These are phyloP conservation scores for Biancaea sappan DNA, from an alignment of 306 rosid species.

Conservation along the genomic window DNA sequence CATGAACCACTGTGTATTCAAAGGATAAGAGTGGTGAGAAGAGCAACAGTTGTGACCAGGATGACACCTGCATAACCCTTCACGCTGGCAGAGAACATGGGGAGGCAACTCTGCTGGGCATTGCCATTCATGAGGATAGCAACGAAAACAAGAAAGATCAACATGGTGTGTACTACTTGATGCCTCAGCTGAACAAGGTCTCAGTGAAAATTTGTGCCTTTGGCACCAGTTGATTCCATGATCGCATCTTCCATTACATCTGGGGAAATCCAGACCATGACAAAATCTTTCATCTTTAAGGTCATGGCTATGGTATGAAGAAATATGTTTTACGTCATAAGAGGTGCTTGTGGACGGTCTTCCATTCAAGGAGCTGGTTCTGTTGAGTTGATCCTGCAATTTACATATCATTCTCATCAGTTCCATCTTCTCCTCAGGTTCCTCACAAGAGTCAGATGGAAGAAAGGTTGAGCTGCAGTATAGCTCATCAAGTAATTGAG, in stretches of 20 bases:
- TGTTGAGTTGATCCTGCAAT: constrained; percentile 73
- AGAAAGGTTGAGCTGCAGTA: constrained; percentile 51
- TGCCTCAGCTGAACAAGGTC: constrained; percentile 60
- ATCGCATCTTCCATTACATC: constrained; percentile 44
- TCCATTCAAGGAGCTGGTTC: constrained; percentile 43
- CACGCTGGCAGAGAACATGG: constrained; percentile 40
- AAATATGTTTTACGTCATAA: constrained; percentile 37
- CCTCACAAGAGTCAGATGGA: constrained; percentile 52
- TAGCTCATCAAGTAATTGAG: constrained; percentile 52
- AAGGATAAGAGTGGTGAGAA: constrained; percentile 46
- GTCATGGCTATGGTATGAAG: constrained; percentile 44
- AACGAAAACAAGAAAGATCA: constrained; percentile 49
- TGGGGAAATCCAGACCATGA: constrained; percentile 48
- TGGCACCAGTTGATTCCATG: constrained; percentile 45
- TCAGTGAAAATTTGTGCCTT: constrained; percentile 40
- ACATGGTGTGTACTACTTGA: constrained; percentile 49
- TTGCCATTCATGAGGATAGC: constrained; percentile 54
- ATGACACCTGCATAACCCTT: constrained; percentile 41
- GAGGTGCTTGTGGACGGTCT: constrained; percentile 33
- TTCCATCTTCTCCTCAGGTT: constrained; percentile 67
- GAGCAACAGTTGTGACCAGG: constrained; percentile 47
- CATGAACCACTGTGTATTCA: constrained; percentile 51
- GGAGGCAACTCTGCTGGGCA: constrained; percentile 61
- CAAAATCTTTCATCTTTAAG: constrained; percentile 44
- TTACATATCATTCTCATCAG: constrained; percentile 72